Base-by-base conservation (phyloP, 129 eudicot species). In the Scalesia atractyloides region DNA sequence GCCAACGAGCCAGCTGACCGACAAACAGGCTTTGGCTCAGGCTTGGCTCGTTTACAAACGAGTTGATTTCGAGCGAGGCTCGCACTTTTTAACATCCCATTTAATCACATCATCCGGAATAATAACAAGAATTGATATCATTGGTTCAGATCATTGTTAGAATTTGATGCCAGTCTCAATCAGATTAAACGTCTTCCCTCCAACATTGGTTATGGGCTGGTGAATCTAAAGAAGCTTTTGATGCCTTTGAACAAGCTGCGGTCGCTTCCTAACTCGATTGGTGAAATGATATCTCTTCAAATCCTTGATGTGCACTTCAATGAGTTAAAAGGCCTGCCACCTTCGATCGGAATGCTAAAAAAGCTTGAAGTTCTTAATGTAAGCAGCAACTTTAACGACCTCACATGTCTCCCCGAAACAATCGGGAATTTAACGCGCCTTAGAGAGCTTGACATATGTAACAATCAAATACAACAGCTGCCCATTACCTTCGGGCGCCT, bases 101-200 rank as follows among this genome's bases (percentile, higher is more conserved):
- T 18, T 2, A 9, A 36, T 19, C 46, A 44, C 22, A 47, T 17
- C 54, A 0, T 19, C 5, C 14, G 18, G 30, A 17, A 54, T 20
- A 20, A 57, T 14, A 57, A 59, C 18, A 59, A 59, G 18, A 14
- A 59, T 59, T 60, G 13, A 60, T 60, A 14, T 64, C 10, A 22
- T 36, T 68, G 71, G 75, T 76, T 69, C 86, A 93, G 98, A 85
- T 84, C 90, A 46, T 82, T 94, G 48, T 86, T 82, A 70, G 97
- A 94, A 76, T 66, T 94, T 78, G 90, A 94, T 44, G 96, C 89
- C 33, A 84, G 98, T 84, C 84, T 94, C 88, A 94, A 90, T 68
- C 70, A 79, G 73, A 85, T 90, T 19, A 71, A 74, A 11, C 88
- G 90, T 76, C 80, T 94, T 47, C 97, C 98, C 0, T 76, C 97